Percentiles rank a stretch among this genome's conserved stretches.
These are phyloP conservation scores for Kazachstania sp. DNA, from an alignment of 1,139 yeast species.

Conservation along the genomic window DNA sequence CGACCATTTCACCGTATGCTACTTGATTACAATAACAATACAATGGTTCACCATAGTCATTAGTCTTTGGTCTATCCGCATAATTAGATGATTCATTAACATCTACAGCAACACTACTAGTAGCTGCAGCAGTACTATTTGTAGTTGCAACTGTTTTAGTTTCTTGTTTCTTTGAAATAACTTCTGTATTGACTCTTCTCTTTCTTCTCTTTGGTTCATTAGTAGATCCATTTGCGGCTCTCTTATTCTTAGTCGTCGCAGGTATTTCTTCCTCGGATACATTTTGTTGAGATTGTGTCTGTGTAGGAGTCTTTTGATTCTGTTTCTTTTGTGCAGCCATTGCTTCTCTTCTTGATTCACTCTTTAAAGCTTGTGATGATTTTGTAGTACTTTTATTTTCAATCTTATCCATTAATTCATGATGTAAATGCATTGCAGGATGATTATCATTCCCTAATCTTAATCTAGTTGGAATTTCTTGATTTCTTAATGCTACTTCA, in stretches of 20 bases:
- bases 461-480: constrained; percentile 54
- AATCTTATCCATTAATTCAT: constrained; percentile 30
- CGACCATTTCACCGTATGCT: constrained; percentile 98
- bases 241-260: not conserved
- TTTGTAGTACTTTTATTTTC: constrained; percentile 32
- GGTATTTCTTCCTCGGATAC: not conserved
- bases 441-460: constrained; percentile 69
- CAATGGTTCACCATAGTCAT: constrained; percentile 50
- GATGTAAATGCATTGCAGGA: constrained; percentile 56
- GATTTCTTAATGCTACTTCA: constrained; percentile 61
- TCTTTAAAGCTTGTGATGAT: constrained; percentile 60
- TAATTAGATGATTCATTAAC: constrained; percentile 9
- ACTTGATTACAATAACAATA: constrained; percentile 96
- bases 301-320: constrained; percentile 3
- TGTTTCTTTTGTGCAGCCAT: constrained; percentile 75
- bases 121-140: not conserved
- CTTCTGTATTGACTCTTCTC: constrained; percentile 7
- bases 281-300: not conserved
- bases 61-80: constrained; percentile 16
- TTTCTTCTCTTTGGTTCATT: constrained; percentile 11
- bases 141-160: not conserved
- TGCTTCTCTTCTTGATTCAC: constrained; percentile 85
- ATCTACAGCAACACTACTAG: constrained; percentile 6
- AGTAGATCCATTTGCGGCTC: not conserved
- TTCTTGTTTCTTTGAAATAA: not conserved